Base-by-base conservation (phyloP, 495 filamentous ascomycete genomes). In the Annulohypoxylon maeteangense region DNA sequence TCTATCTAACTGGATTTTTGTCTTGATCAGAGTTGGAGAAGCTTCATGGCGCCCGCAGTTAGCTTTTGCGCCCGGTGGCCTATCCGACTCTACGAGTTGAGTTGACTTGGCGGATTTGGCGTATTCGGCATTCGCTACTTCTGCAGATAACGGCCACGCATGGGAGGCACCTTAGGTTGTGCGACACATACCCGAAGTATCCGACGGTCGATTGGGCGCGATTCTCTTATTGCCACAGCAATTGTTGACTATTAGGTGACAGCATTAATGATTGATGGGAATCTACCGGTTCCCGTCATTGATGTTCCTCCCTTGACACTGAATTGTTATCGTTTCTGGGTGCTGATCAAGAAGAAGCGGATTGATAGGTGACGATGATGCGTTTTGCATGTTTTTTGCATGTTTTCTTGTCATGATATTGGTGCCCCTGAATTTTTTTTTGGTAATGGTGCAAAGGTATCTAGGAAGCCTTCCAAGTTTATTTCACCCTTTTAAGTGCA, bases 401-500 rank as follows among this genome's bases (percentile, higher is more conserved):
- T 65, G 38, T 4, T 42, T 2, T 65, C 6, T 65, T 25, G 11
- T 57, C 40, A 56, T 53, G 25, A 48, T 27, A 22, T 60, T 50
- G 44, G 34, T 25, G 44, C 61, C 36, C 42, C 51, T 48, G 50
- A 57, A n/a, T n/a, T 7, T 23, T 31, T 23, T 38, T 7, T 64
- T 10, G 48, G 18, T 64, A 16, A 12, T 14, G 36, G 10, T 12
- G 36, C 36, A 12, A 14, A 32, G 18, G 29, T 31, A 44, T 57
- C 16, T 11, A 42, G 20, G 32, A 18, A 14, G 16, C 11, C 11
- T 40, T 40, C 36, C 11, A 40, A n/a, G 36, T 40, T 40, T 40
- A 40, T 40, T 64, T 45, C 56, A 42, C 56, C 56, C 51, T 70
- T 70, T 63, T 34, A 29, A 51, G 44, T 51, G 62, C 61, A 70